Conservation (phyloP, 2,329 filamentous ascomycete genomes). For the Neonectria sp. region DNA sequence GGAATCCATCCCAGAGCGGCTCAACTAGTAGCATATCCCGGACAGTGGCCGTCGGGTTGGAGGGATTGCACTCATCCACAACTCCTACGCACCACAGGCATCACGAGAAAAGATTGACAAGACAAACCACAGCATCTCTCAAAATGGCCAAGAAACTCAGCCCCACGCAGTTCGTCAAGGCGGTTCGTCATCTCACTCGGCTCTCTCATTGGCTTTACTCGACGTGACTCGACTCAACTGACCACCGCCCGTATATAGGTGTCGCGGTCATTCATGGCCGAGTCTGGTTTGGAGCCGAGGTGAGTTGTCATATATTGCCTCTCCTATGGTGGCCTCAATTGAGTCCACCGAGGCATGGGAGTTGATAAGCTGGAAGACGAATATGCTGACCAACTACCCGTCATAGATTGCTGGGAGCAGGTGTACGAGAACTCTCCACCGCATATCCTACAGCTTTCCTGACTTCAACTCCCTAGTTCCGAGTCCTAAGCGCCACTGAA, state of each 20-base stretch:
- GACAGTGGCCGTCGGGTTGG: background rate
- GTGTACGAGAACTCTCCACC: slow-evolving; percentile 35
- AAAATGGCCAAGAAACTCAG: slow-evolving; percentile 54
- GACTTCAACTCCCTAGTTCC: slow-evolving; percentile 65
- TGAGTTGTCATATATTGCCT: slow-evolving; percentile 53
- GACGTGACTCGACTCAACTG: background rate
- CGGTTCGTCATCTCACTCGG: slow-evolving; percentile 45
- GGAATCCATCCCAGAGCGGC: slow-evolving; percentile 12
- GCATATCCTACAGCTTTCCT: background rate
- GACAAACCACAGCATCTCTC: background rate
- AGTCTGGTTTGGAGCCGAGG: slow-evolving; percentile 92
- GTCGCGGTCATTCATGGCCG: slow-evolving; percentile 86
- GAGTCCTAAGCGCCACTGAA: slow-evolving; percentile 73
- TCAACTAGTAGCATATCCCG: background rate
- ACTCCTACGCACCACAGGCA: background rate
- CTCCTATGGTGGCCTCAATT: slow-evolving; percentile 11
- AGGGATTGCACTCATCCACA: background rate
- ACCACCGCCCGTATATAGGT: slow-evolving; percentile 68
- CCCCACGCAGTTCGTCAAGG: slow-evolving; percentile 54
- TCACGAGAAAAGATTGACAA: background rate
- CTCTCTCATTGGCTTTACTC: rapidly evolving
- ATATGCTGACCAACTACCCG: slow-evolving; percentile 8
- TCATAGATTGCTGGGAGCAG: slow-evolving; percentile 48
- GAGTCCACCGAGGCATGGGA: background rate
- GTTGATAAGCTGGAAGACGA: background rate